Evolutionary conservation across 1,139 yeast species (phyloP).

Genomic region (Taiozyma sp.): DNA sequence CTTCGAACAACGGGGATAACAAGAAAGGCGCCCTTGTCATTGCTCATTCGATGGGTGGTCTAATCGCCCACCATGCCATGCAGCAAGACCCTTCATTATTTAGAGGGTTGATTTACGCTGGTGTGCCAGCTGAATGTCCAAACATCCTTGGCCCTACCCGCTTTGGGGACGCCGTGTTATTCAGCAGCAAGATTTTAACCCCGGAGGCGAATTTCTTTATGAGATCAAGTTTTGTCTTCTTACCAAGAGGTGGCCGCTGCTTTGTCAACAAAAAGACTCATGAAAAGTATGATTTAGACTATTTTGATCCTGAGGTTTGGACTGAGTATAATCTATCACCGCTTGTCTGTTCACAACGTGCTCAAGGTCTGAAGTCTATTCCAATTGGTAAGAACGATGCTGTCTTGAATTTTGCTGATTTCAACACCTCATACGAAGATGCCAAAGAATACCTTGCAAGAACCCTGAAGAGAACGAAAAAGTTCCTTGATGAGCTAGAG

Average conservation of each 20-base stretch:
- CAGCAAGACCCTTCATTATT: constrained; percentile 63
- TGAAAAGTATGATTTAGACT: constrained; percentile 63
- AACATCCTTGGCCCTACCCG: constrained; percentile 84
- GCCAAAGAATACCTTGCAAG: constrained; percentile 61
- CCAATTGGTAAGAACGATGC: neutral
- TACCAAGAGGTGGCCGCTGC: constrained; percentile 72
- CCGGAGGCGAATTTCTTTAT: constrained; percentile 83
- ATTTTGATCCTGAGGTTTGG: constrained; percentile 80
- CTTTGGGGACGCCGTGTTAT: constrained; percentile 73
- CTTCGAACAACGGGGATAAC: constrained; percentile 28
- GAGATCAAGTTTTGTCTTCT: constrained; percentile 76
- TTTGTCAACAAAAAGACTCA: constrained; percentile 59
- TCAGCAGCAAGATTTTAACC: constrained; percentile 71
- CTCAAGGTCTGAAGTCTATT: neutral
- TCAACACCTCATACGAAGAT: constrained; percentile 45
- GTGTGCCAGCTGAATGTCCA: constrained; percentile 80
- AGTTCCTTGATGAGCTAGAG: constrained; percentile 53
- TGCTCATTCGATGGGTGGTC: constrained; percentile 94
- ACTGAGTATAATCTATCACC: constrained; percentile 73
- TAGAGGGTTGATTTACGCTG: constrained; percentile 74
- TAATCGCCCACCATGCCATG: constrained; percentile 76
- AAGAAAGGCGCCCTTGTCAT: constrained; percentile 58
- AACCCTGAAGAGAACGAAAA: constrained; percentile 56
- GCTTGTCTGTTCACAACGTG: constrained; percentile 49
- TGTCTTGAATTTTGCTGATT: constrained; percentile 8